Conservation (phyloP, 306 rosid species). For the Myrica gale region DNA sequence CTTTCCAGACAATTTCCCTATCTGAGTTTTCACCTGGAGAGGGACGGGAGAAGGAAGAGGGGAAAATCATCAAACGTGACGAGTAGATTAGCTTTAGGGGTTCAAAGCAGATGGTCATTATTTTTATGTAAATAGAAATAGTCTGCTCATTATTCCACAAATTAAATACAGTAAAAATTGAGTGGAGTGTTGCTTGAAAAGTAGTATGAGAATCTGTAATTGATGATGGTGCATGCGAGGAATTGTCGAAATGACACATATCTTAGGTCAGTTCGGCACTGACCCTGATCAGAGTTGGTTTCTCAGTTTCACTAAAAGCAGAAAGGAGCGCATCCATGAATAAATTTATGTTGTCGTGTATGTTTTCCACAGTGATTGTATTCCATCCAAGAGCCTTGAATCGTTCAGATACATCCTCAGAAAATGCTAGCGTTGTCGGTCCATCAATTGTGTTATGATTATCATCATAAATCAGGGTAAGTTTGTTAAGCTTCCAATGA, state of each 20-base stretch:
- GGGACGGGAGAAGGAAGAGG: neutral
- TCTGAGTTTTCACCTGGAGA: neutral
- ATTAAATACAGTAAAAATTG: neutral
- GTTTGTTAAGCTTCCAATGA: conserved; percentile 2
- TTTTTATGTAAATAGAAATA: no score
- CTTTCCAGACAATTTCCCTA: neutral
- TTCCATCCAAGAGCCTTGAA: conserved; percentile 8
- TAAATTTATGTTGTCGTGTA: neutral
- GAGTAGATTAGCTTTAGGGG: neutral
- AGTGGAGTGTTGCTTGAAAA: neutral
- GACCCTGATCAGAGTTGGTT: conserved; percentile 11
- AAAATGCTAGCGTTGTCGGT: neutral
- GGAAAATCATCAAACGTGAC: neutral
- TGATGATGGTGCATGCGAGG: neutral
- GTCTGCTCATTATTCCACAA: neutral
- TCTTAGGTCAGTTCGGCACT: neutral
- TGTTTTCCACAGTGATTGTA: neutral
- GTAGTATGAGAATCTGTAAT: neutral
- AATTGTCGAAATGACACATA: neutral
- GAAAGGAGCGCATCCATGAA: neutral
- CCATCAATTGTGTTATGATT: conserved; percentile 8
- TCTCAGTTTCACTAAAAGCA: neutral
- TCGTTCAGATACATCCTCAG: neutral
- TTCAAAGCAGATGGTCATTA: neutral
- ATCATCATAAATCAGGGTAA: neutral